Conservation (phyloP, 495 filamentous ascomycete species). For the Hypoxylon crocopeplum region DNA sequence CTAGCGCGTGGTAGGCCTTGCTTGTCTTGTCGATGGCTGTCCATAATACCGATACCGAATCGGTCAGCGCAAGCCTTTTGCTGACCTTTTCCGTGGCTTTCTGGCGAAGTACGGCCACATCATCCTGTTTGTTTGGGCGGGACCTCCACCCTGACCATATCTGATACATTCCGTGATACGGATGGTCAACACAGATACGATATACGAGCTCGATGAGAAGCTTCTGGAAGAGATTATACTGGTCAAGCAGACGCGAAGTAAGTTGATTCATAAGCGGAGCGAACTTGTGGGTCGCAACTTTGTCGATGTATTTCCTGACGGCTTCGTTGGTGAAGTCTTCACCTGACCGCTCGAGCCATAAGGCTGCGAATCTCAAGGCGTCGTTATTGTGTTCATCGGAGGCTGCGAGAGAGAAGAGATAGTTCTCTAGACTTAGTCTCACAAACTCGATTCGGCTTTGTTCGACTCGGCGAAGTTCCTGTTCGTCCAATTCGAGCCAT, state of each 20-base stretch:
- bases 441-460: conserved; percentile 80
- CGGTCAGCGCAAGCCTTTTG: conserved; percentile 56
- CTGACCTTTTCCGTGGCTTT: conserved; percentile 72
- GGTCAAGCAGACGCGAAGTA: conserved; percentile 83
- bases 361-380: conserved; percentile 88
- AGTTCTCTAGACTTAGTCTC: conserved; percentile 89
- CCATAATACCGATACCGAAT: conserved; percentile 64
- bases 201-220: conserved; percentile 74
- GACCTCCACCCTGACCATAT: conserved; percentile 82
- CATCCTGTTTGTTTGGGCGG: conserved; percentile 69
- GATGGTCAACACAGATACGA: conserved; percentile 87
- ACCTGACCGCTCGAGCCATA: conserved; percentile 88
- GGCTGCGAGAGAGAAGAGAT: conserved; percentile 81
- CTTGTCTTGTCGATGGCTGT: conserved; percentile 73
- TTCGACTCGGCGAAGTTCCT: conserved; percentile 80
- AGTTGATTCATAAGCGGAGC: conserved; percentile 94
- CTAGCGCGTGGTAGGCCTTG: conserved; percentile 74
- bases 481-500: conserved; percentile 89
- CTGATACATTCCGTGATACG: conserved; percentile 95
- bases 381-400: conserved; percentile 90
- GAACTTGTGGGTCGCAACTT: conserved; percentile 90
- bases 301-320: conserved; percentile 69
- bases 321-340: conserved; percentile 75
- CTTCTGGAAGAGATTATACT: conserved; percentile 71
- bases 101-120: conserved; percentile 72